Evolutionary conservation across 2,329 filamentous ascomycete species (phyloP).

Genomic region (Paecilomyces fulvus): DNA sequence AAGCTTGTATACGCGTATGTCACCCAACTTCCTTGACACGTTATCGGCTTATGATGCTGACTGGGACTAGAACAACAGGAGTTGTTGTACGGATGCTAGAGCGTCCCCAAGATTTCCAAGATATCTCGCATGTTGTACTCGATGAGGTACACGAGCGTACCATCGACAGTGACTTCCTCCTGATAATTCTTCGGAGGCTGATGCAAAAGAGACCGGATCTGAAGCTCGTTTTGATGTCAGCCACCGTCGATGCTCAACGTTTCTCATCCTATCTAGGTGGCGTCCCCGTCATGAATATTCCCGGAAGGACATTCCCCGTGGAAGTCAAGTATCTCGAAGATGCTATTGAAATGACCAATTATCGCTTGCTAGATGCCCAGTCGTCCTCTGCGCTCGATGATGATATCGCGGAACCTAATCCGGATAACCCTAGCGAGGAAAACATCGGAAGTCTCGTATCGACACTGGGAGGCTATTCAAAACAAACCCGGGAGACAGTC

Average conservation of each 20-base stretch:
- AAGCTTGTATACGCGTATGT: slow-evolving; percentile 77
- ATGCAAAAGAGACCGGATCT: slow-evolving; percentile 68
- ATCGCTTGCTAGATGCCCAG: slow-evolving; percentile 56
- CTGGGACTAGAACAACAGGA: slow-evolving; percentile 46
- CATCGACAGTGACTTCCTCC: slow-evolving; percentile 92
- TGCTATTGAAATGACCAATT: slow-evolving; percentile 78
- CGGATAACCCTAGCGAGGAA: slow-evolving; percentile 42
- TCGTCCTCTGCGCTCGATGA: slow-evolving; percentile 31
- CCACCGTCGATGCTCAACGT: slow-evolving; percentile 83
- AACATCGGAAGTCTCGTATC: slow-evolving; percentile 52
- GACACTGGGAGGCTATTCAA: slow-evolving; percentile 64
- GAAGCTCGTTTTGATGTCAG: slow-evolving; percentile 94
- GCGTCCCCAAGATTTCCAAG: slow-evolving; percentile 71
- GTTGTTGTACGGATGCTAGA: slow-evolving; percentile 99
- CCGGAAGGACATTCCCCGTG: slow-evolving; percentile 89
- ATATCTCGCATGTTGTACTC: slow-evolving; percentile 90
- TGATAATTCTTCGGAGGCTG: slow-evolving; percentile 83
- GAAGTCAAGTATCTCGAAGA: slow-evolving; percentile 84
- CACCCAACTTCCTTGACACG: slow-evolving; percentile 6
- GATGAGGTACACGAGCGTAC: slow-evolving; percentile 95
- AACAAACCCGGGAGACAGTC: slow-evolving; percentile 65
- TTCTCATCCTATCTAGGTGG: slow-evolving; percentile 83
- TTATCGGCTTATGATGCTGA: neutral
- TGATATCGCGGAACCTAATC: slow-evolving; percentile 37
- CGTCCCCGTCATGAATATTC: slow-evolving; percentile 81